Conservation (phyloP, 2,329 filamentous ascomycete species). For the Scytalidium lignicola region DNA sequence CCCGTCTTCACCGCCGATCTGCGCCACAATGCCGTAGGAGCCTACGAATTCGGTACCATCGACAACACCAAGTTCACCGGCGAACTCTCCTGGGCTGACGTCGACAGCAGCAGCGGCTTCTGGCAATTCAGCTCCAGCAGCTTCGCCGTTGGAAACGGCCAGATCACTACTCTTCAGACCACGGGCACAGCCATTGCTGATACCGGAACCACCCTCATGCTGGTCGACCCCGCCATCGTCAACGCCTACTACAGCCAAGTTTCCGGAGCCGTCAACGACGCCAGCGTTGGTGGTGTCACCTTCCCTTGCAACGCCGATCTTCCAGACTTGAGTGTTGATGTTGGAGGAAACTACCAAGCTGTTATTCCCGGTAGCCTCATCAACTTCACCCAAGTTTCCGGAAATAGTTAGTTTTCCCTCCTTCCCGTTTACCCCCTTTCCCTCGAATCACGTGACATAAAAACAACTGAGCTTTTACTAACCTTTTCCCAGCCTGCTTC, state of each 20-base stretch:
- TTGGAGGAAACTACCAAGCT: slow-evolving; percentile 40
- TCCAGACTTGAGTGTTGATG: slow-evolving; percentile 31
- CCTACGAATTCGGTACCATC: slow-evolving; percentile 54
- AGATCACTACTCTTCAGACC: slow-evolving; percentile 52
- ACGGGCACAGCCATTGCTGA: slow-evolving; percentile 42
- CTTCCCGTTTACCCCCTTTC: neutral
- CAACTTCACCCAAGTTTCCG: slow-evolving; percentile 47
- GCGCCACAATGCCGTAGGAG: slow-evolving; percentile 39
- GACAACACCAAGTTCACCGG: slow-evolving; percentile 49
- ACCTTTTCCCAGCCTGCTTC: slow-evolving; percentile 50
- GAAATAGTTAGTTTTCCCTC: slow-evolving; percentile 40
- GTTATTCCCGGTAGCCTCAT: slow-evolving; percentile 33
- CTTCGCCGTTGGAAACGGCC: slow-evolving; percentile 39
- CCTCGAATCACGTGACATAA: too few relatives aligned
- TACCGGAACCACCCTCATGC: slow-evolving; percentile 38
- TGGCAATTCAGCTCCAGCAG: slow-evolving; percentile 52
- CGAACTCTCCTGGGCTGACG: slow-evolving; percentile 43
- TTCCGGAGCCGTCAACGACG: slow-evolving; percentile 29
- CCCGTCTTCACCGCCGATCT: slow-evolving; percentile 54
- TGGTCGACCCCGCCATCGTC: slow-evolving; percentile 31
- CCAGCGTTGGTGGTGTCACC: slow-evolving; percentile 30
- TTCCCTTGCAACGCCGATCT: slow-evolving; percentile 31
- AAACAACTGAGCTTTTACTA: neutral
- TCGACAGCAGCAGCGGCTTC: slow-evolving; percentile 46
- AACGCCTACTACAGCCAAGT: slow-evolving; percentile 35